These are phyloP conservation scores for Neurospora hispaniola DNA, from an alignment of 495 filamentous ascomycete species.

Conservation along the genomic window DNA sequence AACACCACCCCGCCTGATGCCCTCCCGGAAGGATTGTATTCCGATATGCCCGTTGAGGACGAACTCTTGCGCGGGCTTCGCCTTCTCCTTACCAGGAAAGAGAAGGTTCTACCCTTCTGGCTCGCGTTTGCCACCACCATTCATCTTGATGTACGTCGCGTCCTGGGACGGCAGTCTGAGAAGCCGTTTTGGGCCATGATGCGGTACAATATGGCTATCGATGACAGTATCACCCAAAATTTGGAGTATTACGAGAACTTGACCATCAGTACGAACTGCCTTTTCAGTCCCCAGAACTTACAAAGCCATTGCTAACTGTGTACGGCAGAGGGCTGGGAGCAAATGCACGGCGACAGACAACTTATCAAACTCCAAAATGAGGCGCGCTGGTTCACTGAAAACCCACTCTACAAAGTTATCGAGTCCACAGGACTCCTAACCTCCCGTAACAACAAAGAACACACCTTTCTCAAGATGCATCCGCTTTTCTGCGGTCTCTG, in stretches of 20 bases:
- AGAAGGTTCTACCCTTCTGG: background rate
- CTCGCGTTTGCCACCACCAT: background rate
- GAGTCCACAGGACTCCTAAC: background rate
- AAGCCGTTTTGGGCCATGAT: background rate
- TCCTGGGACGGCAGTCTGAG: background rate
- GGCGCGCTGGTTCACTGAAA: background rate
- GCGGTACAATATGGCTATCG: background rate
- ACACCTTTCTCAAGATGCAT: background rate
- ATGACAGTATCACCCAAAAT: background rate
- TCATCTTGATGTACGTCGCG: background rate
- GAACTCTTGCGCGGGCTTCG: background rate
- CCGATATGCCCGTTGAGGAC: background rate
- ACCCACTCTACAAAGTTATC: background rate
- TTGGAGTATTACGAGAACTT: background rate
- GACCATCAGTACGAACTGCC: background rate
- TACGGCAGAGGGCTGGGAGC: background rate
- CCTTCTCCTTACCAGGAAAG: background rate
- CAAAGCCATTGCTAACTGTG: background rate
- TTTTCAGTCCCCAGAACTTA: background rate
- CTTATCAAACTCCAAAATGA: background rate
- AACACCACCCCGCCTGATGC: background rate
- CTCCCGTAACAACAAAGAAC: background rate
- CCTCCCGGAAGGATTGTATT: background rate
- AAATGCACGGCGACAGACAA: background rate
- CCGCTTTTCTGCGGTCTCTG: constrained; percentile 2